Conservation (phyloP, 2,329 filamentous ascomycete genomes). For the Hymenoscyphus repandus region DNA sequence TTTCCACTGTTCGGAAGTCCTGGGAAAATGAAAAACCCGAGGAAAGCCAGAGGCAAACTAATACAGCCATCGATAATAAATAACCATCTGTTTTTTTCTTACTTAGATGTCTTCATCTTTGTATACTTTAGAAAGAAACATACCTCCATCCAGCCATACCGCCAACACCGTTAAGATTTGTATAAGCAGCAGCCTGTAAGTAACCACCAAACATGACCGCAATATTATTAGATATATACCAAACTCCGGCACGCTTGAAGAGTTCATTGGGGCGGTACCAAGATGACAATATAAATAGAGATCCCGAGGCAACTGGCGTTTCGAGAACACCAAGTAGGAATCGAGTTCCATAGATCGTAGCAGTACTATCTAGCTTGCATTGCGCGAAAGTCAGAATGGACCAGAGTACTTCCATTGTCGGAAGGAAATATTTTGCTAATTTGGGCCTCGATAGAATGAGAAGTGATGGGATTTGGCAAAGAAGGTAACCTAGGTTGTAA, state of each 20-base stretch:
- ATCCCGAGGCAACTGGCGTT: conserved; percentile 36
- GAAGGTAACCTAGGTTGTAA: no score
- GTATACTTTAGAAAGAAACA: no score
- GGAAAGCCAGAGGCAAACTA: conserved; percentile 29
- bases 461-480: no score
- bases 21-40: conserved; percentile 25
- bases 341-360: conserved; percentile 32
- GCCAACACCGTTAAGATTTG: conserved; percentile 33
- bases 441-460: no score
- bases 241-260: conserved; percentile 47
- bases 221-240: conserved; percentile 52
- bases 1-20: conserved; percentile 37
- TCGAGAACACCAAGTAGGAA: conserved; percentile 32
- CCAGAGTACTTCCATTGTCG: conserved; percentile 21
- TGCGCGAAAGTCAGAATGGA: conserved; percentile 19
- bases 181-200: conserved; percentile 38
- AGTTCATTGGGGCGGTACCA: conserved; percentile 43
- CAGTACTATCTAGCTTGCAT: conserved; percentile 28
- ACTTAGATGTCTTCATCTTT: no score
- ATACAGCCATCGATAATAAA: conserved; percentile 38
- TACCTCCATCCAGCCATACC: conserved; percentile 39
- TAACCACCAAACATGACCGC: conserved; percentile 42
- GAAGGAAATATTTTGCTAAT: conserved; percentile 11
- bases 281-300: conserved; percentile 51
- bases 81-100: no score